Percentiles rank a stretch among this genome's conserved stretches.
Evolutionary conservation across 2,329 filamentous ascomycete genomes (phyloP).

Genomic region (Colletotrichum sp.): DNA sequence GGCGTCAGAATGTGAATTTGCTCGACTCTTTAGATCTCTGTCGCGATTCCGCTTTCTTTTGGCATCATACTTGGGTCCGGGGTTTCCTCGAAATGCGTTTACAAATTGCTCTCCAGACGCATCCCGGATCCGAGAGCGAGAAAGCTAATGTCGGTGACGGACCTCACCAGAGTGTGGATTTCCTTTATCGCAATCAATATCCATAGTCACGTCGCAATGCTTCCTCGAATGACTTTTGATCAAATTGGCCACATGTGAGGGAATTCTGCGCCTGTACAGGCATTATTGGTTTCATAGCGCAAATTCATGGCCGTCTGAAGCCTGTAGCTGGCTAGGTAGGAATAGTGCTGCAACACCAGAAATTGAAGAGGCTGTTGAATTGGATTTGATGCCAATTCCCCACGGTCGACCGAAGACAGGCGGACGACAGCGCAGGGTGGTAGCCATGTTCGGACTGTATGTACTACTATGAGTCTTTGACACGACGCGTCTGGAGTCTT

Average conservation of each 20-base stretch:
- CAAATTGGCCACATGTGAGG: no score
- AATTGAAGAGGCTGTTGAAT: no score
- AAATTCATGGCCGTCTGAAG: no score
- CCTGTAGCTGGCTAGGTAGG: no score
- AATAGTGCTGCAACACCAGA: no score
- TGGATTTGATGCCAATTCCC: no score
- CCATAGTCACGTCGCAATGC: neutral
- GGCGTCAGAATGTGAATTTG: fast-evolving
- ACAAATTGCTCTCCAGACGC: neutral
- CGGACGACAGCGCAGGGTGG: no score
- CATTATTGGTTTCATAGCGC: no score
- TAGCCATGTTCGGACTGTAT: neutral
- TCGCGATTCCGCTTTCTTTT: neutral
- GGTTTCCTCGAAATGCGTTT: neutral
- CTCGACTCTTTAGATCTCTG: neutral
- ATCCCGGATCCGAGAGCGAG: neutral
- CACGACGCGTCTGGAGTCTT: neutral
- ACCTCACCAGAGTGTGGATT: neutral
- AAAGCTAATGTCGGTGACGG: neutral
- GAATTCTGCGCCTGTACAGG: no score
- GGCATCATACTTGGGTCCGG: neutral
- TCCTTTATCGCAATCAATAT: neutral
- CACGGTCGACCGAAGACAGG: no score
- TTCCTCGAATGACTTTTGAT: neutral
- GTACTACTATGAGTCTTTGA: neutral